Conservation (phyloP, 2,329 filamentous ascomycete species). For the Fusarium siculi region DNA sequence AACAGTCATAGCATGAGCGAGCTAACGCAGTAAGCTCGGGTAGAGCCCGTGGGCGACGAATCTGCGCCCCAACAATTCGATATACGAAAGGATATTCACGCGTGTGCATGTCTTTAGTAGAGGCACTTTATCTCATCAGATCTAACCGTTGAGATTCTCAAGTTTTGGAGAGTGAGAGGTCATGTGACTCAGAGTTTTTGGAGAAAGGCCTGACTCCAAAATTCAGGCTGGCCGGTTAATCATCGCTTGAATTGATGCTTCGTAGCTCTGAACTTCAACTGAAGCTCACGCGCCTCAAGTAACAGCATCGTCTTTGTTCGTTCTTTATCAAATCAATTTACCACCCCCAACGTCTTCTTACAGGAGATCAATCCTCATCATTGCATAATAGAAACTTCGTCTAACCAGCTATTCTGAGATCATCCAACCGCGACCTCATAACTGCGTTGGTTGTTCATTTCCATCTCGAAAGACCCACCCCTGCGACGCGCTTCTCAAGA, state of each 20-base stretch:
- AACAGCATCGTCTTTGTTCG: conserved; percentile 20
- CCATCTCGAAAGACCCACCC: conserved; percentile 20
- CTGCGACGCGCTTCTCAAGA: conserved; percentile 36
- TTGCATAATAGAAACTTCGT: background rate
- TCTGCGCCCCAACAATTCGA: conserved; percentile 40
- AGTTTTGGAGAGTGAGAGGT: background rate
- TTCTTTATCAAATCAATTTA: conserved; percentile 13
- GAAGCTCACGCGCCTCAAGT: conserved; percentile 28
- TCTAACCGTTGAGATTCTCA: conserved; percentile 36
- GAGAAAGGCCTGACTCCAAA: conserved; percentile 10
- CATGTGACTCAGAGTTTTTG: conserved; percentile 6
- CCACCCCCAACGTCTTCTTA: background rate
- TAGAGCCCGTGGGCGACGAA: conserved; percentile 24
- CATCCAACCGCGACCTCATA: background rate
- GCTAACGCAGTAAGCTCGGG: conserved; percentile 22
- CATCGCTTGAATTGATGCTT: conserved; percentile 30
- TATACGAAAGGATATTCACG: background rate
- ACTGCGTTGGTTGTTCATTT: background rate
- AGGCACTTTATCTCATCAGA: conserved; percentile 30
- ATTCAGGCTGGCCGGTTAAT: conserved; percentile 26
- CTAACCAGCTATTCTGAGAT: background rate
- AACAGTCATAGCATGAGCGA: background rate
- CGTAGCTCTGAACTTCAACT: conserved; percentile 30
- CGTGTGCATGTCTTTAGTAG: conserved; percentile 1
- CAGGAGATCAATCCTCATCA: background rate